phyloP scores from a whole-genome alignment of 176 grass and related monocot genomes.

The barley (Hordeum vulgare) region DNA sequence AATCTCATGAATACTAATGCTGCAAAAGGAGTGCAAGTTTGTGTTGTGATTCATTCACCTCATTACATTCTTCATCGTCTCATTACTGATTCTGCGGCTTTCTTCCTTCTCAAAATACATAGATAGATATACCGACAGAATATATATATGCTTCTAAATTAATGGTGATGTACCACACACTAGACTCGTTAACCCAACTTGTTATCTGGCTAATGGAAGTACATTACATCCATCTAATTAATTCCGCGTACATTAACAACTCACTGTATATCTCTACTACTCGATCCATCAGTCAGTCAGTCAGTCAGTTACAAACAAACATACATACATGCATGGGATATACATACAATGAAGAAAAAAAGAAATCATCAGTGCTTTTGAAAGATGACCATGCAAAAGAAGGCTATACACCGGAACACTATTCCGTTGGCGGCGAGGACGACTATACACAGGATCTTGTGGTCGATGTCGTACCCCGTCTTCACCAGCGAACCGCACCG shows the following conservation, averaged over 20 bases:
- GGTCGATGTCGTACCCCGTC: constrained; percentile 59
- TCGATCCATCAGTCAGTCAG: neutral
- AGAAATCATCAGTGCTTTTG: constrained; percentile 40
- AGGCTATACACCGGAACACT: constrained; percentile 71
- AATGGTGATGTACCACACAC: too few relatives aligned
- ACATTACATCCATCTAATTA: neutral
- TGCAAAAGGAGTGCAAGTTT: too few relatives aligned
- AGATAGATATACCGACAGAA: too few relatives aligned
- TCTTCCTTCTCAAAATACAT: too few relatives aligned
- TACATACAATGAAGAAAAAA: neutral
- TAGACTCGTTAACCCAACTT: neutral
- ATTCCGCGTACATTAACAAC: neutral
- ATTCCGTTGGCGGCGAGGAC: constrained; percentile 54
- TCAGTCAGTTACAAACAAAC: neutral
- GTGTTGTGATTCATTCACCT: too few relatives aligned
- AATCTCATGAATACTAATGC: too few relatives aligned
- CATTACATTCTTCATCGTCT: too few relatives aligned
- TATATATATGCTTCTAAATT: neutral
- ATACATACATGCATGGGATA: neutral
- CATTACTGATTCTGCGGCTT: too few relatives aligned
- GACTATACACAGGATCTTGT: constrained; percentile 54
- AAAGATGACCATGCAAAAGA: constrained; percentile 87
- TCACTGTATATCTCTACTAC: neutral
- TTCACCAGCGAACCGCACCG: constrained; percentile 58
- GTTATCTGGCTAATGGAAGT: neutral